Evolutionary conservation across 257 asterid genomes (phyloP), one percentile per base, ranked within the genome.

Genomic region (Misopates orontium): DNA sequence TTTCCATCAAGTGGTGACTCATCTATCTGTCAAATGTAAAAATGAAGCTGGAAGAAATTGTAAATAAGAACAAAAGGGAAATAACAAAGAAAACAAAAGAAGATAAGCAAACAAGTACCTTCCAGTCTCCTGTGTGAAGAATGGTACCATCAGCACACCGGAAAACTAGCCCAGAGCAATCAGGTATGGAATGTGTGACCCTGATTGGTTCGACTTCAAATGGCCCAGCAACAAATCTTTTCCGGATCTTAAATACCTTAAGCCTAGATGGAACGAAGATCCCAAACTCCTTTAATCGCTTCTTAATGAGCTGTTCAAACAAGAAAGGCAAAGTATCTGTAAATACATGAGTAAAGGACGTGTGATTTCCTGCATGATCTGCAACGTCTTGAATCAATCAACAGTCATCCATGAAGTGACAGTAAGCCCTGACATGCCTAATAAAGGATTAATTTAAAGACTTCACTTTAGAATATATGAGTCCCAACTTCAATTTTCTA

Each of bases 91-190:
- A 66, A 47, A 59, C 42, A 59, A 45, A 65, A 45, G 53, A 52
- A 56, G 32, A 42, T 17, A 54, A 36, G 62, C 25, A 72, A 67
- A 48, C 18, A 64, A 76, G 56, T 78, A 90, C 99, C 99, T 94
- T 94, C 99, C 99, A 94, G 78, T 94, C 99, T 61, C 99, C 99
- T 20, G 99, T 94, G 77, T 94, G 99, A 78, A 94, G 95, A 77
- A 94, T 90, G 64, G 97, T 90, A 61, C 99, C 99, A 78, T 90
- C 99, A 75, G 90, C 73, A 75, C 97, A 94, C 48, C 99, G 95
- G 71, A 94, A 85, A 75, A 94, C 97, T 91, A 94, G 75, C 48
- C 99, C 99, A 79, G 88, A 88, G 71, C 99, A 94, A 84, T 94
- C 99, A 50, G 99, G 99, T 75, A 94, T 90, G 24, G 99, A 94